Base-by-base conservation (phyloP, 768 basidiomycete genomes). In the Amanita muscaria region DNA sequence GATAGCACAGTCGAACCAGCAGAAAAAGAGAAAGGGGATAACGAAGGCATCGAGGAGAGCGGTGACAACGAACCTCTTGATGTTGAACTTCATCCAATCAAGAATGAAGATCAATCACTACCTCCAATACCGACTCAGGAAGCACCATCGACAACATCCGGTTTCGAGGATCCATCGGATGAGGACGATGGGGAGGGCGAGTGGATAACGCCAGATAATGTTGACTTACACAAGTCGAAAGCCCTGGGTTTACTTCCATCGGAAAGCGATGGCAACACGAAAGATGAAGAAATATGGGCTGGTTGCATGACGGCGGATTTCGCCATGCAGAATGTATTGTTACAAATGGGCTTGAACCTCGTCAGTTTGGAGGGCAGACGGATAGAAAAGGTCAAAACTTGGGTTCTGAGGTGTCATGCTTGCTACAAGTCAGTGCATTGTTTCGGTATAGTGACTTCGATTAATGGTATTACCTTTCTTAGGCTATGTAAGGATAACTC, bases 291-390 rank as follows among this genome's bases (percentile, higher is more conserved):
- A 14, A 54, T 94, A 36, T 71, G 70, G 42, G 79, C 77, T 4
- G 96, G 92, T 14, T 96, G 93, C 59, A 91, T 98, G 87, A 98
- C 96, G 7, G 88, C 88, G 16, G 96, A 99, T 74, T 98, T 92
- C 61, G 96, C 96, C 14, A 96, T 99, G 82, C 96, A 99, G 64
- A 99, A 99, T 56, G 89, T 98, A 16, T 64, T 94, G 51, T 64
- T 99, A 40, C 93, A 96, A 61, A 92, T 98, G 87, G 87, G 87
- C 0, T 64, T 99, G 50, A 86, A 83, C 49, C 71, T 98, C 22
- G 81, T 99, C 9, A 83, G 91, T 7, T 76, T 87, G 5, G 90
- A 92, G 50, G 96, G 96, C 4, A 93, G 84, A 66, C 73, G 79
- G 53, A 94, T 99, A 47, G 76, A 85, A 51, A 86, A 79, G 55